phyloP scores from a whole-genome alignment of 768 basidiomycete species.

The Lactifluus subvellereus region DNA sequence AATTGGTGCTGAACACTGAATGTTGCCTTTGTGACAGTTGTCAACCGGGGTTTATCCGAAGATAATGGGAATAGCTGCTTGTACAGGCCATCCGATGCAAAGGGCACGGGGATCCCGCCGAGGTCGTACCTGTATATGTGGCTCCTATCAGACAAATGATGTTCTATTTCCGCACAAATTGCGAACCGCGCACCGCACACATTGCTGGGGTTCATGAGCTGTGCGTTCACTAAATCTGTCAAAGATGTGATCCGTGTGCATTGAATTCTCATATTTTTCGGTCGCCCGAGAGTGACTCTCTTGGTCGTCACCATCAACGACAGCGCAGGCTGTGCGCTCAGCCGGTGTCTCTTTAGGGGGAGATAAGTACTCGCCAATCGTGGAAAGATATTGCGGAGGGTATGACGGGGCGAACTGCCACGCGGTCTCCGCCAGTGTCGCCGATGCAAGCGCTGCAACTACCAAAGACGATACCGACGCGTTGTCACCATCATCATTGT shows the following conservation, averaged over 20 bases:
- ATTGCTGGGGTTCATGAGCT: slow-evolving; percentile 69
- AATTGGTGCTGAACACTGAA: slow-evolving; percentile 48
- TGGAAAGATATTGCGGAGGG: slow-evolving; percentile 67
- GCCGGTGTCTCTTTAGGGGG: slow-evolving; percentile 41
- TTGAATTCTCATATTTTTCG: slow-evolving; percentile 77
- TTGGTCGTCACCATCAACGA: slow-evolving; percentile 35
- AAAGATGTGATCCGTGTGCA: slow-evolving; percentile 79
- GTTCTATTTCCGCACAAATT: neutral
- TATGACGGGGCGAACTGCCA: slow-evolving; percentile 66
- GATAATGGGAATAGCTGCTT: slow-evolving; percentile 66
- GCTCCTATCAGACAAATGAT: slow-evolving; percentile 2
- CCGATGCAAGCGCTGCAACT: slow-evolving; percentile 50
- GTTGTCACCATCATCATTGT: slow-evolving; percentile 30
- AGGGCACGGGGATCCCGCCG: slow-evolving; percentile 79
- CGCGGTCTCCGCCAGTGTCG: slow-evolving; percentile 51
- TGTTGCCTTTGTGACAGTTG: slow-evolving; percentile 52
- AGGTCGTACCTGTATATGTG: slow-evolving; percentile 67
- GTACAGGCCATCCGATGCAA: slow-evolving; percentile 71
- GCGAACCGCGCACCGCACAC: slow-evolving; percentile 60
- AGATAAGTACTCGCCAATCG: slow-evolving; percentile 64
- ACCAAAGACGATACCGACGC: slow-evolving; percentile 33
- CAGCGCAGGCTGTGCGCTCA: slow-evolving; percentile 37
- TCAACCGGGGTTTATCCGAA: slow-evolving; percentile 33
- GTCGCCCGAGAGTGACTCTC: slow-evolving; percentile 52
- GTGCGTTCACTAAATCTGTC: slow-evolving; percentile 76